Evolutionary conservation across 2,329 filamentous ascomycete species (phyloP), one percentile per base, ranked within the genome.

Genomic region (Microcera coccophila): DNA sequence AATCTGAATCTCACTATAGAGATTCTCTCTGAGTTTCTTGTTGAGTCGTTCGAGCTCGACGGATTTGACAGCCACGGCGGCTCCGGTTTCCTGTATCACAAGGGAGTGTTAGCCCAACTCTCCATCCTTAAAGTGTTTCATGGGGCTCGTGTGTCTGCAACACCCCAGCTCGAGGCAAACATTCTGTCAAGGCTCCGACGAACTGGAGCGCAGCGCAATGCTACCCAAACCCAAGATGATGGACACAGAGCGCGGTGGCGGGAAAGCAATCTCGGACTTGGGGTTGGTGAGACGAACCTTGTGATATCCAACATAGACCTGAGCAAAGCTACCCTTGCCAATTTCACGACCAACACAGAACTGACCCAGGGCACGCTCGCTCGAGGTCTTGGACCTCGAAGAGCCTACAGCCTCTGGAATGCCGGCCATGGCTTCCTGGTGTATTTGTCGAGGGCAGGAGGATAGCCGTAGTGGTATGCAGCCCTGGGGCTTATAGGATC

Each of bases 261-360:
- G 22, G 36, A 19, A 44, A 32, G 42, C 22, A n/a, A n/a, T n/a
- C n/a, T n/a, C n/a, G 36, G 28, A 41, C 16, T 4, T 28, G 26
- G 29, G 24, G 21, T 31, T 40, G 31, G 33, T 42, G 17, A 36
- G 34, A 42, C 48, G 40, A 47, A 95, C 90, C 71, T 85, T 85
- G 69, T 94, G 87, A 57, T 83, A 82, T 52, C 87, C 90, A 64
- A 86, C 81, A 66, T 93, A 97, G 54, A 98, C 93, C 55, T 90
- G 90, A 53, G 93, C 93, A 73, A 97, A 98, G 72, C 93, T 97
- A 50, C 93, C 93, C 71, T 93, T 93, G 51, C 93, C 93, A 64
- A 97, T 96, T 71, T 96, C 88, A 56, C 86, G 83, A 57, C 90
- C 81, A 60, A 91, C 83, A 58, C 79, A 78, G 68, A 94, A 96